Percentiles rank a stretch among this genome's conserved stretches.
Conservation (phyloP, 2,329 filamentous ascomycete species). For the Aureobasidium vineae region DNA sequence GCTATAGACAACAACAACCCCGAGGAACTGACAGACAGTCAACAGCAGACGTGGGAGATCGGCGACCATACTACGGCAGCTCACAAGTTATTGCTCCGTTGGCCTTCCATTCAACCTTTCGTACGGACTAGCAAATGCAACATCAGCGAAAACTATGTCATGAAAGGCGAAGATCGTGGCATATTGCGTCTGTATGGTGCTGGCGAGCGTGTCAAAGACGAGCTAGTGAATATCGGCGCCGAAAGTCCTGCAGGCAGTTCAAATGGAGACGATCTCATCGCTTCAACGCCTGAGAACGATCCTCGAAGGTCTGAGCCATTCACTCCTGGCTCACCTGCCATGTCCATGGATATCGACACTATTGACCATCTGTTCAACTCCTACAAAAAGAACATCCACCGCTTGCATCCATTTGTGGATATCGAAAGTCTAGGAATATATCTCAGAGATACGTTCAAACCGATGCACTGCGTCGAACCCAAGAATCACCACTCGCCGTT, state of each 20-base stretch:
- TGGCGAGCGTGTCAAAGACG: slow-evolving; percentile 42
- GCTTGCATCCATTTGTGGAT: slow-evolving; percentile 64
- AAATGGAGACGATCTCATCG: slow-evolving; percentile 37
- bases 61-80: slow-evolving; percentile 89
- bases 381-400: slow-evolving; percentile 61
- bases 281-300: slow-evolving; percentile 45
- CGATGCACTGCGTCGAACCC: slow-evolving; percentile 4
- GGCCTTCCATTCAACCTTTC: slow-evolving; percentile 46
- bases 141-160: slow-evolving; percentile 37
- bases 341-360: slow-evolving; percentile 52
- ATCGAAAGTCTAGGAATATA: slow-evolving; percentile 48
- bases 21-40: not conserved
- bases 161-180: slow-evolving; percentile 41
- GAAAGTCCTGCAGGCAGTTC: slow-evolving; percentile 44
- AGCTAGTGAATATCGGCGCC: slow-evolving; percentile 37
- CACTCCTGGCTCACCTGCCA: slow-evolving; percentile 45
- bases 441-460: slow-evolving; percentile 44
- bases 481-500: slow-evolving; percentile 23
- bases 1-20: slow-evolving; percentile 20
- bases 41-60: not conserved
- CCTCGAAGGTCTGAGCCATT: slow-evolving; percentile 36
- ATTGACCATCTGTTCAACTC: slow-evolving; percentile 53
- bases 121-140: slow-evolving; percentile 2
- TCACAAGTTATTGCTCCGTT: slow-evolving; percentile 70
- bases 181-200: slow-evolving; percentile 40